A percentile compares a stretch with the other conserved stretches of the same genome.
phyloP scores from a whole-genome alignment of 306 rosid genomes.

The Carpinus fangiana region DNA sequence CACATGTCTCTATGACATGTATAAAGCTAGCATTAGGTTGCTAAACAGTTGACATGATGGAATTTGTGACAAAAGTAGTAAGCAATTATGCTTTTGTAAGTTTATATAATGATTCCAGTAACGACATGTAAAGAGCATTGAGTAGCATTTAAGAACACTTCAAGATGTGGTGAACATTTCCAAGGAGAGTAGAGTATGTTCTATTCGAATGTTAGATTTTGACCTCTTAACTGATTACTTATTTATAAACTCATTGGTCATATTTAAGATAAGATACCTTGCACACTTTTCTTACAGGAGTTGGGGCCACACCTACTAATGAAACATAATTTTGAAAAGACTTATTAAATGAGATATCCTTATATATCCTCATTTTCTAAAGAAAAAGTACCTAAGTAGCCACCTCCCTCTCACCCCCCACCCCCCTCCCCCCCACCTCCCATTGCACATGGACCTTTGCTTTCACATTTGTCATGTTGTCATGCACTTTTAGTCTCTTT shows the following conservation, averaged over 20 bases:
- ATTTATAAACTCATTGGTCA: neutral
- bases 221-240: neutral
- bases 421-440: neutral
- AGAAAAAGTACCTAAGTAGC: neutral
- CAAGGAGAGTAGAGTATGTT: neutral
- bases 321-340: neutral
- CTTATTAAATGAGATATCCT: neutral
- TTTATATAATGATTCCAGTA: neutral
- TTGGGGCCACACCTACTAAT: neutral
- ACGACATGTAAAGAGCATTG: neutral
- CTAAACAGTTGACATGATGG: neutral
- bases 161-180: neutral
- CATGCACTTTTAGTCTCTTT: neutral
- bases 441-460: neutral
- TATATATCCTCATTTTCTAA: neutral
- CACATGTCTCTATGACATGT: neutral
- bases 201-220: neutral
- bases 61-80: neutral
- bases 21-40: neutral
- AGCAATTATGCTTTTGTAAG: neutral
- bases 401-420: neutral
- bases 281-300: neutral
- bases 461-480: neutral
- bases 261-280: neutral
- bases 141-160: neutral